A percentile compares a stretch with the other conserved stretches of the same genome.
These are phyloP conservation scores for Coriolopsis trogii DNA, from an alignment of 1,284 basidiomycete species.

Conservation along the genomic window DNA sequence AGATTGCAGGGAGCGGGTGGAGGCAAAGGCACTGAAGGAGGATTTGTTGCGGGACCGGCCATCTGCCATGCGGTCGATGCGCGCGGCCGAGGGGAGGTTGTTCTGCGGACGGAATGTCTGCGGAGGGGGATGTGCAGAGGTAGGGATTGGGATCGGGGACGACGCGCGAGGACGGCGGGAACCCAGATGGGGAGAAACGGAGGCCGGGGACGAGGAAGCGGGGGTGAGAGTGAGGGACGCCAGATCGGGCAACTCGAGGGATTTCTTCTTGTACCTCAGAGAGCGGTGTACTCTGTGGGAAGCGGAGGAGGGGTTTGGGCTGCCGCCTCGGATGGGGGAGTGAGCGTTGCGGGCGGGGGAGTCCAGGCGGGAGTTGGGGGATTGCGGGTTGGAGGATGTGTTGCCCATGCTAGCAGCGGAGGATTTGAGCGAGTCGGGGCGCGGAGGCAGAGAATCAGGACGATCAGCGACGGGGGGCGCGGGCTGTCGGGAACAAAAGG, in stretches of 20 bases:
- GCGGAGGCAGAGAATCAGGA: conserved; percentile 17
- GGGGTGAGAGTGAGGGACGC: conserved; percentile 61
- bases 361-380: conserved; percentile 23
- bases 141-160: conserved; percentile 46
- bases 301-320: conserved; percentile 29
- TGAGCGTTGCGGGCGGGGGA: conserved; percentile 27
- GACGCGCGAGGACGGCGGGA: conserved; percentile 44
- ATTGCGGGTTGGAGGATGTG: conserved; percentile 35
- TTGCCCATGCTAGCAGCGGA: conserved; percentile 37
- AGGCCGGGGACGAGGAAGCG: conserved; percentile 40
- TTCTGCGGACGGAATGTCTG: conserved; percentile 37
- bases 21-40: conserved; percentile 41
- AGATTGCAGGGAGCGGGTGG: conserved; percentile 46
- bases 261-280: conserved; percentile 69
- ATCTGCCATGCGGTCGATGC: conserved; percentile 30
- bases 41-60: conserved; percentile 34
- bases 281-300: conserved; percentile 46
- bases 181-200: conserved; percentile 44
- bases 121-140: conserved; percentile 46
- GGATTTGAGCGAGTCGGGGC: conserved; percentile 14
- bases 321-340: conserved; percentile 31
- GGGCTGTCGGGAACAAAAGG: too few relatives aligned
- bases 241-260: conserved; percentile 77
- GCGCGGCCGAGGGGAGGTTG: conserved; percentile 37
- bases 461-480: conserved; percentile 24